These are phyloP conservation scores for Puya raimondii DNA, from an alignment of 176 grass and related monocot species.

Conservation along the genomic window DNA sequence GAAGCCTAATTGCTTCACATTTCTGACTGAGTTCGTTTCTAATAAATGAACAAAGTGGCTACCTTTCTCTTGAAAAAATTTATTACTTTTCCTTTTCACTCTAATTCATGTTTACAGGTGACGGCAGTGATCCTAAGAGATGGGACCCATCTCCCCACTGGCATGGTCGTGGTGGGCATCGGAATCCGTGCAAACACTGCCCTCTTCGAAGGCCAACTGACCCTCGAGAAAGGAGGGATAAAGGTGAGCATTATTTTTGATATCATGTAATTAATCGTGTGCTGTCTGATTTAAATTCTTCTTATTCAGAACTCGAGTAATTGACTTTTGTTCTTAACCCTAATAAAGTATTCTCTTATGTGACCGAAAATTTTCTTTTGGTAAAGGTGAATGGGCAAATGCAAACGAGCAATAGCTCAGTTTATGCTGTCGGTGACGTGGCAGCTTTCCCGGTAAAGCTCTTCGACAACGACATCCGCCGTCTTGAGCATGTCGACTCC, in stretches of 20 bases:
- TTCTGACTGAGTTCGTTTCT: too few species aligned
- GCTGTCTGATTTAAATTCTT: too few species aligned
- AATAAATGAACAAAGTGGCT: too few species aligned
- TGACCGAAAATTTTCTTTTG: too few species aligned
- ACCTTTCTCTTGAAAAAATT: too few species aligned
- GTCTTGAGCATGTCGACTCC: constrained; percentile 89
- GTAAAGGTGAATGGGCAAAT: constrained; percentile 88
- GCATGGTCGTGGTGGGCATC: constrained; percentile 94
- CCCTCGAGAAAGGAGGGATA: constrained; percentile 75
- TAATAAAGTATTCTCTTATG: too few species aligned
- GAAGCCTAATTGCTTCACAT: too few species aligned
- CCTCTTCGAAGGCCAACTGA: constrained; percentile 81
- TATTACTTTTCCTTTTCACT: too few species aligned
- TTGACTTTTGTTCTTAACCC: too few species aligned
- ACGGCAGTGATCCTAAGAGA: constrained; percentile 69
- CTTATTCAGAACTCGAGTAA: too few species aligned
- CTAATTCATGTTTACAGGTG: constrained; percentile 36
- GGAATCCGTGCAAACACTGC: constrained; percentile 73
- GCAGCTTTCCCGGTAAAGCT: constrained; percentile 76
- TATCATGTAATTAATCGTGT: too few species aligned
- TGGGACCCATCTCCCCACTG: constrained; percentile 49
- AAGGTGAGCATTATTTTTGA: constrained; percentile 28
- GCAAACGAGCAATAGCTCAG: constrained; percentile 67
- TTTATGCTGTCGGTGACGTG: constrained; percentile 86
- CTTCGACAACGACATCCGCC: constrained; percentile 49